Percentiles rank a stretch among this genome's conserved stretches.
These are phyloP conservation scores for Karstenula rhodostoma DNA, from an alignment of 2,329 filamentous ascomycete species.

Conservation along the genomic window DNA sequence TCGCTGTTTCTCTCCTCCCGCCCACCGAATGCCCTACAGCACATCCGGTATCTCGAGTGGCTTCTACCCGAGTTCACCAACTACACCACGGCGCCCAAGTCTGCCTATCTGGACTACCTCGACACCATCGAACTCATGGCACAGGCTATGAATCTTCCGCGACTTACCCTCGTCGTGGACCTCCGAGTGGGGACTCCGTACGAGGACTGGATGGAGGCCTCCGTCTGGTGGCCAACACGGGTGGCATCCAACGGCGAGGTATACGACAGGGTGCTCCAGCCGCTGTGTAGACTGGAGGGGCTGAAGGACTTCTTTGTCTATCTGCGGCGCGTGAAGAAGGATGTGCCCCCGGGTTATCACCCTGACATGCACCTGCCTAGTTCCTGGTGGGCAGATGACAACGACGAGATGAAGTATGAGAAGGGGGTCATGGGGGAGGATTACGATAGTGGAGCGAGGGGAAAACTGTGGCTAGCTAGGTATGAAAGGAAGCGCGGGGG, in stretches of 20 bases:
- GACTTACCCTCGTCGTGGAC: constrained; percentile 13
- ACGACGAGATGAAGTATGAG: constrained; percentile 17
- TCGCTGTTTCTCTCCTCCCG: constrained; percentile 16
- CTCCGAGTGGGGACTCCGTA: background rate
- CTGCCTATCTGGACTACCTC: constrained; percentile 13
- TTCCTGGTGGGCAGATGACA: background rate
- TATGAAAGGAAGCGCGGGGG: background rate
- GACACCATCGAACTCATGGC: constrained; percentile 19
- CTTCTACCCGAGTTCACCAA: constrained; percentile 5
- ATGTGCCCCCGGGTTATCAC: background rate
- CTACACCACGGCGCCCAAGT: background rate
- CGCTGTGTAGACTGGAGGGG: constrained; percentile 7
- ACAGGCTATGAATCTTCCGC: background rate
- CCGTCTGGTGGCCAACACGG: background rate
- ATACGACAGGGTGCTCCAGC: constrained; percentile 9
- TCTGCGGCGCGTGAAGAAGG: background rate
- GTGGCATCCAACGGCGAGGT: background rate
- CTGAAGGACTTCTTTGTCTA: constrained; percentile 18
- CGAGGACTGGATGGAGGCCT: background rate
- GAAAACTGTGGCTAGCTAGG: background rate
- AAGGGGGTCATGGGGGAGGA: constrained; percentile 14
- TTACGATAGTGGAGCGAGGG: constrained; percentile 4
- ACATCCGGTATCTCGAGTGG: constrained; percentile 20
- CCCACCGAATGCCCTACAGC: constrained; percentile 1
- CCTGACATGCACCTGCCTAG: background rate